A percentile compares a stretch with the other conserved stretches of the same genome.
phyloP scores from a whole-genome alignment of 441 rosid genomes.

The Euphorbia schlechtendalii region DNA sequence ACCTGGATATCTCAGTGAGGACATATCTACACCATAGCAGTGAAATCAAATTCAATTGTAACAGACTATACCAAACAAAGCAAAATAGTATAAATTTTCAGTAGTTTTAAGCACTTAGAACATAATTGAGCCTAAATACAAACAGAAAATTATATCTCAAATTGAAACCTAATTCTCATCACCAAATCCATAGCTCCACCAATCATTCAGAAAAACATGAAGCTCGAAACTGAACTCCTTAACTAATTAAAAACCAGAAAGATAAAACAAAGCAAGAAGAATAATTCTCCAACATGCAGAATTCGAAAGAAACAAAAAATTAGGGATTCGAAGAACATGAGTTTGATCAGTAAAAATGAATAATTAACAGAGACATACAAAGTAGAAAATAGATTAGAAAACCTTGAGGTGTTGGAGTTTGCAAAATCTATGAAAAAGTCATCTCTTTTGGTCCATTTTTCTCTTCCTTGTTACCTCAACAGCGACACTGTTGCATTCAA shows the following conservation, averaged over 20 bases:
- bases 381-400: slow-evolving; percentile 19
- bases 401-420: slow-evolving; percentile 8
- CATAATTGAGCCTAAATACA: not conserved
- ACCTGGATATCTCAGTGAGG: no score
- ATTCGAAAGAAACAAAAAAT: not conserved
- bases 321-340: not conserved
- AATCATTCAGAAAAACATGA: not conserved
- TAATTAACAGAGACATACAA: slow-evolving; percentile 6
- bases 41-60: not conserved
- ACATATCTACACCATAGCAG: not conserved
- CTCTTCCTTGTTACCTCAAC: slow-evolving; percentile 22
- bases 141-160: not conserved
- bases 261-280: slow-evolving; percentile 8
- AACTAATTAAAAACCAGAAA: not conserved
- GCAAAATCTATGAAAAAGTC: slow-evolving; percentile 17
- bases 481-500: slow-evolving; percentile 25
- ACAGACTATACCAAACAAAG: not conserved
- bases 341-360: not conserved
- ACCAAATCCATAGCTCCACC: slow-evolving; percentile 10
- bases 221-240: not conserved
- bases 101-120: not conserved
- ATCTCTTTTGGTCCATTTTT: slow-evolving; percentile 11
- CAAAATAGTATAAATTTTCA: not conserved
- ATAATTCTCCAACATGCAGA: not conserved
- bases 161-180: not conserved